Evolutionary conservation across 2,329 filamentous ascomycete species (phyloP), one percentile per base, ranked within the genome.

Genomic region (Fusarium sp.): DNA sequence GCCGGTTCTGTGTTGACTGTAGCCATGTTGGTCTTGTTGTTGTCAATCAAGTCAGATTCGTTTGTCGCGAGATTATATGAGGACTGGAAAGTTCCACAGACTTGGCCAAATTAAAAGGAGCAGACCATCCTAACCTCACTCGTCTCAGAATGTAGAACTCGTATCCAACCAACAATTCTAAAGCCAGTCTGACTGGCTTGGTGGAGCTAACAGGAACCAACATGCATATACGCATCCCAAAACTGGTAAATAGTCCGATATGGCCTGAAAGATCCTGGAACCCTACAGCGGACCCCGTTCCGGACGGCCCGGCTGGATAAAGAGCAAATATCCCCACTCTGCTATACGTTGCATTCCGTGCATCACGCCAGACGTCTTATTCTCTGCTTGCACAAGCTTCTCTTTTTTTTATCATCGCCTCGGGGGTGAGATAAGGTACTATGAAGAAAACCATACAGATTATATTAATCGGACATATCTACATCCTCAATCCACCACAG

Each of bases 401-500:
- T n/a, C n/a, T n/a, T n/a, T n/a, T n/a, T n/a, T n/a, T n/a, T n/a
- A n/a, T n/a, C n/a, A n/a, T n/a, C n/a, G n/a, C 25, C 25, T 27
- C 6, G 25, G 10, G 25, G 25, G 6, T 27, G 25, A 10, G 25
- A 27, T 27, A 27, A 27, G n/a, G n/a, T n/a, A n/a, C n/a, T n/a
- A n/a, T n/a, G n/a, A n/a, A n/a, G n/a, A n/a, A n/a, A n/a, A n/a
- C n/a, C n/a, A n/a, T 8, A 25, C 23, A 11, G 13, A 15, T 11
- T 33, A 7, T 2, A 33, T 33, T 7, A 33, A 14, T 15, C 14
- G 6, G 48, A 51, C 37, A 51, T 42, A 21, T 52, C 20, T 5
- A 52, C 39, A 11, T 52, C 39, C 2, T 42, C 37, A 6, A 52
- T 52, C 49, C 49, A 52, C 49, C 49, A 52, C 4, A 52, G 37